A percentile compares a stretch with the other conserved stretches of the same genome.
phyloP scores from a whole-genome alignment of 2,329 filamentous ascomycete genomes.

The Pestalotiopsis fici region DNA sequence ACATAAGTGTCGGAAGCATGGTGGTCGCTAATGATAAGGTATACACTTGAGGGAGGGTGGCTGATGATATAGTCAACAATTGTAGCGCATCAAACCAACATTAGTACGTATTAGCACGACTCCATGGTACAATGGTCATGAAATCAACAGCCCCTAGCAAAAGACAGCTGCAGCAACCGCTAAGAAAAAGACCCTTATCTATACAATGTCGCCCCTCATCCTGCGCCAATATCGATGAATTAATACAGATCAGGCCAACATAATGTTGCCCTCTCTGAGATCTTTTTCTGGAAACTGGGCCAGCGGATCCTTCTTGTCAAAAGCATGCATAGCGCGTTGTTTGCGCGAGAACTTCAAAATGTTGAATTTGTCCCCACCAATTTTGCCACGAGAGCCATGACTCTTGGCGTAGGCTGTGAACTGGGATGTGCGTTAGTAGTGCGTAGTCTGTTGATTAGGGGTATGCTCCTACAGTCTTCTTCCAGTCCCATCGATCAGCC shows the following conservation, averaged over 20 bases:
- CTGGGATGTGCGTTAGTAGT: slow-evolving; percentile 4
- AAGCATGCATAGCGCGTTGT: slow-evolving; percentile 17
- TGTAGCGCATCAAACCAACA: too few relatives aligned
- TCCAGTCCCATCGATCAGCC: slow-evolving; percentile 22
- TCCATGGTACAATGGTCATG: too few relatives aligned
- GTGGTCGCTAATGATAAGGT: too few relatives aligned
- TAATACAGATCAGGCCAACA: slow-evolving; percentile 14
- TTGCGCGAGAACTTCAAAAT: slow-evolving; percentile 21
- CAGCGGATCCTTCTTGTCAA: slow-evolving; percentile 22
- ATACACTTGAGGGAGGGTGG: too few relatives aligned
- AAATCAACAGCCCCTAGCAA: too few relatives aligned
- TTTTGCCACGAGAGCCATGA: slow-evolving; percentile 7
- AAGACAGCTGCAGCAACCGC: too few relatives aligned
- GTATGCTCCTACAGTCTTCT: slow-evolving; percentile 16
- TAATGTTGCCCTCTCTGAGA: slow-evolving; percentile 18
- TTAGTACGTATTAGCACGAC: too few relatives aligned
- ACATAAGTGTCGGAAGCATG: too few relatives aligned
- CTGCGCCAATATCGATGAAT: too few relatives aligned
- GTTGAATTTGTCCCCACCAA: slow-evolving; percentile 19
- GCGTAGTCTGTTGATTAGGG: background rate
- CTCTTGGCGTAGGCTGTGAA: slow-evolving; percentile 19
- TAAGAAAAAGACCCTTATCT: too few relatives aligned
- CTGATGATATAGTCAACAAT: too few relatives aligned
- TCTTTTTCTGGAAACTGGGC: slow-evolving; percentile 20
- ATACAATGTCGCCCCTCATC: too few relatives aligned